Evolutionary conservation across 352 stramenopile species (phyloP), one percentile per base, ranked within the genome.

Genomic region (Phytophthora meadii): DNA sequence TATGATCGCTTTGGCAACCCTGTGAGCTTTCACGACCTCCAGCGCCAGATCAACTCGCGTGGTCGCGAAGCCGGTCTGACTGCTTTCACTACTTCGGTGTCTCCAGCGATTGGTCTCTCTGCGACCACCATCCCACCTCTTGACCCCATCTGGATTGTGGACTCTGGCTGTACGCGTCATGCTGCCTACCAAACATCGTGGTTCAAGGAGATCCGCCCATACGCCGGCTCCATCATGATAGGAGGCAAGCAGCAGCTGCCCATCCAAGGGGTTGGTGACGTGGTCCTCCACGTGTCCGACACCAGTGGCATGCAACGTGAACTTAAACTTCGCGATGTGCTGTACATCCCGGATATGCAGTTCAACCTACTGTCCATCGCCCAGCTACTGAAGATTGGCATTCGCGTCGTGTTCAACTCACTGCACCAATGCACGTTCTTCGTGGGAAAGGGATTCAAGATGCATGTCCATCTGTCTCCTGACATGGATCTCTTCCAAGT

Each of bases 321-420:
- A 9, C 25, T 58, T 5, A 30, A 51, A 2, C 39, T 62, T 15
- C 8, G 46, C 27, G 39, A 62, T 22, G 44, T 62, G 11, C 36
- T 62, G 0, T 68, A 48, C 15, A 52, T 49, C 0, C 61, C 60
- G 0, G 41, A 61, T 5, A 40, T 62, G n/a, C 53, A 63, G 45
- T 58, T 63, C 22, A 69, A 59, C n/a, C 27, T 69, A 5, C 47
- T 69, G 0, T 51, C 49, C 3, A 47, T 60, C 5, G 53, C n/a
- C n/a, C n/a, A n/a, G n/a, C n/a, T n/a, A n/a, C n/a, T n/a, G n/a
- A n/a, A n/a, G n/a, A n/a, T n/a, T n/a, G n/a, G n/a, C n/a, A n/a
- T n/a, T n/a, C n/a, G n/a, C n/a, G n/a, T n/a, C n/a, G n/a, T n/a
- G n/a, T n/a, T n/a, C n/a, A n/a, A n/a, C n/a, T n/a, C n/a, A n/a